Evolutionary conservation across 768 basidiomycete species (phyloP).

Genomic region (Cystofilobasidium capitatum): DNA sequence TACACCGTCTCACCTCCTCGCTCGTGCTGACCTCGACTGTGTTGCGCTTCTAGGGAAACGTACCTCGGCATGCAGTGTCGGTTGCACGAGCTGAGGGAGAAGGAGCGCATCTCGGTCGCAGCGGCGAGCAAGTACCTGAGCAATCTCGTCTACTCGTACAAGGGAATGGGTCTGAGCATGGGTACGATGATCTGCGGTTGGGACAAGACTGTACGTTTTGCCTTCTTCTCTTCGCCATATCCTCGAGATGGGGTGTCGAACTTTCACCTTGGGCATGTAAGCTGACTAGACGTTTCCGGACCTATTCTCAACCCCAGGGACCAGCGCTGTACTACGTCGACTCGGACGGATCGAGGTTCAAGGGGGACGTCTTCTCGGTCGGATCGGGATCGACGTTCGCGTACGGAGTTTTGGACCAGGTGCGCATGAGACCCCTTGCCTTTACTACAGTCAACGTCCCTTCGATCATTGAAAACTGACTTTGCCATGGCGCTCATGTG

Average conservation of each 20-base stretch:
- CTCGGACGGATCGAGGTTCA: slow-evolving; percentile 87
- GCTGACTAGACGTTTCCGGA: not conserved
- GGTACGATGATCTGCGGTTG: slow-evolving; percentile 99
- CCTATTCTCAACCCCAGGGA: slow-evolving; percentile 49
- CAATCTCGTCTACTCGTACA: slow-evolving; percentile 95
- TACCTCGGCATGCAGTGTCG: slow-evolving; percentile 97
- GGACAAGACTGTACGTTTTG: slow-evolving; percentile 78
- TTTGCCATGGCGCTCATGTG: not conserved
- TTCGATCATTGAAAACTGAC: not conserved
- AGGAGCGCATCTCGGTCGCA: slow-evolving; percentile 95
- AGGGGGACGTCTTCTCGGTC: slow-evolving; percentile 96
- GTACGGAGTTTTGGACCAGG: slow-evolving; percentile 97
- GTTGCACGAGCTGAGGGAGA: slow-evolving; percentile 87
- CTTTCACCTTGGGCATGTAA: too few relatives aligned
- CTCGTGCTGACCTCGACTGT: not conserved
- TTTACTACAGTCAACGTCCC: not conserved
- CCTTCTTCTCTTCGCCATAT: not conserved
- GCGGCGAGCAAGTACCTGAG: slow-evolving; percentile 95
- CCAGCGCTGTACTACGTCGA: slow-evolving; percentile 96
- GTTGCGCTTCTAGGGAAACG: slow-evolving; percentile 76
- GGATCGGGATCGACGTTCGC: slow-evolving; percentile 97
- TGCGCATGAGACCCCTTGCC: slow-evolving; percentile 44
- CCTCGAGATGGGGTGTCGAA: too few relatives aligned
- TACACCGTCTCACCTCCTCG: not conserved
- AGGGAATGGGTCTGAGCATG: slow-evolving; percentile 99